Evolutionary conservation across 1,139 yeast genomes (phyloP), one percentile per base, ranked within the genome.

Genomic region (Yamadazyma triangularis): DNA sequence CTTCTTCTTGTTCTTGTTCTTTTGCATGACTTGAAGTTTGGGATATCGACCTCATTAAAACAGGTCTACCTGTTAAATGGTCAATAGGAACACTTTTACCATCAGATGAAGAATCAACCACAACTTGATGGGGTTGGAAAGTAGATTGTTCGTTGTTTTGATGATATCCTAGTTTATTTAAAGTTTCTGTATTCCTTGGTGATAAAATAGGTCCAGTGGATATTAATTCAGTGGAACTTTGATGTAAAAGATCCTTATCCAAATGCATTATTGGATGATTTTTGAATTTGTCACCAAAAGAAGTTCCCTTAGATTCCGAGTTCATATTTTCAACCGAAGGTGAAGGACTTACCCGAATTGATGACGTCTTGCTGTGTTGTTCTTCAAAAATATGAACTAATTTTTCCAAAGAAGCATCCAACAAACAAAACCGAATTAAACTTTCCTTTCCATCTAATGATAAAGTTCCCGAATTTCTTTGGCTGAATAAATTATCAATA

Each of bases 1-100:
- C 96, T 64, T 88, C 96, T 55, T 88, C 96, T 40, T 79, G 77
- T 48, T 87, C 95, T 52, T 82, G 87, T 42, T 73, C 77, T 51
- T 77, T 82, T 13, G 88, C 83, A 43, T 78, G 78, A 5, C 74
- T 48, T 1, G 85, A 78, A 0, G 86, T 78, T 41, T 75, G 82
- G 2, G 87, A 79, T 4, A 76, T 61, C 3, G 79, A 73, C 45
- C 79, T 68, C 58, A 78, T 69, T 36, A 80, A 58, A 13, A 82
- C 78, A 1, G 89, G 86, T 40, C 80, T 63, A 26, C 93, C 93
- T 0, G 91, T 82, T 19, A 70, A 60, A 33, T 76, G 68, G 57
- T 82, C 91, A 36, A 82, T 66, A 1, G 87, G 79, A 6, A 70
- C 64, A 30, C 58, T 59, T 28, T 56, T 60, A 22, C 82, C 84